Percentiles rank a stretch among this genome's conserved stretches.
These are phyloP conservation scores for Apiospora pterosperma DNA, from an alignment of 2,329 filamentous ascomycete species.

Conservation along the genomic window DNA sequence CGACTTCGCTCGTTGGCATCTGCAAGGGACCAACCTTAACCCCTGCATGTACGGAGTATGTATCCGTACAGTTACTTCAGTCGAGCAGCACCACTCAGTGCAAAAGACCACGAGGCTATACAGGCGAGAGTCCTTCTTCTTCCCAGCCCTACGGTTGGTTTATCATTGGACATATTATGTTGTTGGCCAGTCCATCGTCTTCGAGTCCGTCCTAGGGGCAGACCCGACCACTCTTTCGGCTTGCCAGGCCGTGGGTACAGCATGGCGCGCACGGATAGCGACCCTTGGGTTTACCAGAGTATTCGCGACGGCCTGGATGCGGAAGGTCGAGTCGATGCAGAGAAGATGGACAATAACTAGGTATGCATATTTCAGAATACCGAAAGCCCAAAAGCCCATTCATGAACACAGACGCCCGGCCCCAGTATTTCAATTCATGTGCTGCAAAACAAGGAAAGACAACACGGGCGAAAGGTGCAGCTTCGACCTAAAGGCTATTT, in stretches of 20 bases:
- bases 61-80: no score
- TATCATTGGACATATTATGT: background rate
- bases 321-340: conserved; percentile 28
- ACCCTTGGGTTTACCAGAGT: conserved; percentile 27
- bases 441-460: background rate
- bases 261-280: conserved; percentile 30
- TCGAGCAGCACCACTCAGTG: no score
- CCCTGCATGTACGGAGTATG: background rate
- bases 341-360: conserved; percentile 29
- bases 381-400: background rate
- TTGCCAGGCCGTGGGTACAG: conserved; percentile 32
- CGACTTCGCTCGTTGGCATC: background rate
- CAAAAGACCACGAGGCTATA: no score
- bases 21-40: conserved; percentile 1
- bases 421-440: background rate
- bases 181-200: conserved; percentile 18
- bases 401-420: background rate
- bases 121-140: background rate
- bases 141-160: background rate
- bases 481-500: background rate
- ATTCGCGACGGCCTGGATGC: conserved; percentile 32
- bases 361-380: conserved; percentile 9
- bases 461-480: background rate
- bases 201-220: conserved; percentile 1
- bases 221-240: conserved; percentile 30